Evolutionary conservation across 768 basidiomycete species (phyloP), one percentile per base, ranked within the genome.

Genomic region (Panaeolus papilionaceus): DNA sequence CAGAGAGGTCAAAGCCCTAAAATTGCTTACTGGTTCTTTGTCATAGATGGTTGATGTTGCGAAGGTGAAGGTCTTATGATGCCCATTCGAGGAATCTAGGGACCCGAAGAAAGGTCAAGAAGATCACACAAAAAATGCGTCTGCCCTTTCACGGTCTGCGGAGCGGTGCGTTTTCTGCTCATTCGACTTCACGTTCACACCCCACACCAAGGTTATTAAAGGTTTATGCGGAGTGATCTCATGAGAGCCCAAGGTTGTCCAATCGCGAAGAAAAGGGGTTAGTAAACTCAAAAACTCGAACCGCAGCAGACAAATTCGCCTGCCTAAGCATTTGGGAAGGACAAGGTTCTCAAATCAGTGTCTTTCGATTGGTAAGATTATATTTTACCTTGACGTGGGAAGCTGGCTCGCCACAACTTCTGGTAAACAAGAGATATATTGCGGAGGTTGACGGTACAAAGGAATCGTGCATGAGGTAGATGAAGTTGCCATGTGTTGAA

Each of bases 1-100:
- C 10, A 16, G n/a, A 51, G 47, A 51, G 47, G 18, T 51, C n/a
- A 16, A 10, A 2, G 45, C 7, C 45, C 18, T 18, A 2, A 7
- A 26, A 51, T 23, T 51, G 26, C 33, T 51, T 51, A 37, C 12
- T 9, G 26, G 28, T 58, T 58, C 54, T 58, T 58, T 44, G 42
- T 4, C 42, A 18, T 44, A 12, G 16, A 44, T 44, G 16, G 42
- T 33, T 1, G 28, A 33, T 28, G 54, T 7, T 58, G 26, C 14
- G 54, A 28, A 12, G 28, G 6, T 12, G 54, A 51, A 18, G 20
- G 47, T 23, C 26, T n/a, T 58, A 33, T 58, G 54, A 58, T 58
- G 12, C 26, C 54, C 26, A 58, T 58, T 58, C 54, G 54, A 58
- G 33, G 28, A 16, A 58, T n/a, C 7, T 58, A 44, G 42, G 47